Percentiles rank a stretch among this genome's conserved stretches.
Evolutionary conservation across 352 stramenopile genomes (phyloP).

Genomic region (Phytophthora capsici): DNA sequence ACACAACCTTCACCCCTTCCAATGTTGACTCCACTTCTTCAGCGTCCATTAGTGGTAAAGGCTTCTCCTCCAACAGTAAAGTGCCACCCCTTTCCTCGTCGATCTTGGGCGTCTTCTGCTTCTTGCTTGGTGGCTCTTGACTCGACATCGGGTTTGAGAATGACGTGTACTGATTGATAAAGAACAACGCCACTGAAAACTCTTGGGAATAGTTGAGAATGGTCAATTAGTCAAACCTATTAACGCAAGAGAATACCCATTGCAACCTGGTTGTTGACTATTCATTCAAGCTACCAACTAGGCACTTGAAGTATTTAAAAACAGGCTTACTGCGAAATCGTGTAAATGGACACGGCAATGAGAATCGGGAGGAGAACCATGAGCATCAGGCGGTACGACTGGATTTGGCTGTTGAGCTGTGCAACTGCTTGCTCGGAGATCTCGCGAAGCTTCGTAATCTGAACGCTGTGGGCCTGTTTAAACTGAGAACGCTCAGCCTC

Average conservation of each 20-base stretch:
- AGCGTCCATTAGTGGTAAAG: not conserved
- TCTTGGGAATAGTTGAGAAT: no score
- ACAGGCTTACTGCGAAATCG: slow-evolving; percentile 46
- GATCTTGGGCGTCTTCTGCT: not conserved
- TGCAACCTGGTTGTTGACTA: no score
- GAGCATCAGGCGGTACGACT: slow-evolving; percentile 65
- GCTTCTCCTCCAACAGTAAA: no score
- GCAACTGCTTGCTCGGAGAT: slow-evolving; percentile 37
- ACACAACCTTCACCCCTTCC: no score
- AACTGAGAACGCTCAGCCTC: slow-evolving; percentile 34
- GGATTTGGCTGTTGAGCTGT: slow-evolving; percentile 46
- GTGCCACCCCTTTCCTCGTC: not conserved
- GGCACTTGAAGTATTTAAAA: no score
- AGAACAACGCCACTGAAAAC: no score
- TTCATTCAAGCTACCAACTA: slow-evolving; percentile 14
- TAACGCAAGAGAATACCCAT: no score
- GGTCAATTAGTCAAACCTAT: no score
- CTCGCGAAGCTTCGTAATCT: slow-evolving; percentile 50
- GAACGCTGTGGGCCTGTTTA: slow-evolving; percentile 43
- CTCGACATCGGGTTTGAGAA: no score
- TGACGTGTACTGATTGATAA: no score
- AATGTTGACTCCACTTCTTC: not conserved
- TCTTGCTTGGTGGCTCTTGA: not conserved
- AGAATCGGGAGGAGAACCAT: slow-evolving; percentile 62
- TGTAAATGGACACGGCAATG: slow-evolving; percentile 61